These are phyloP conservation scores for Ustilago tritici DNA, from an alignment of 1,284 basidiomycete genomes.

Conservation along the genomic window DNA sequence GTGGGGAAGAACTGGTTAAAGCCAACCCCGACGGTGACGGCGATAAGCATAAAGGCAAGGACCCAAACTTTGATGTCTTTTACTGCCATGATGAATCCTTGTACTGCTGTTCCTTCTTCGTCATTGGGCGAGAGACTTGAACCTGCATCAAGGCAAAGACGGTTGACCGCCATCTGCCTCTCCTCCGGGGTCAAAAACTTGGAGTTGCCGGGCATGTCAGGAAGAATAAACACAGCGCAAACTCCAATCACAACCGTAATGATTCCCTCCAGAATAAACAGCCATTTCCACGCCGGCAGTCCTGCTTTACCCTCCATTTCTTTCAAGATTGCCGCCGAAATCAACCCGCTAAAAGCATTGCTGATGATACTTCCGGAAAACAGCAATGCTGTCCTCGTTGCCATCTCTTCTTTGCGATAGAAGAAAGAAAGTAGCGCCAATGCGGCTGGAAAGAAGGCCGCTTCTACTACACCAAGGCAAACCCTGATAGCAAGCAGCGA, in stretches of 20 bases:
- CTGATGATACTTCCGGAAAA: conserved; percentile 61
- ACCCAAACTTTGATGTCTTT: conserved; percentile 56
- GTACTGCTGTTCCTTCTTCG: conserved; percentile 72
- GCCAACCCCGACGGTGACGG: conserved; percentile 31
- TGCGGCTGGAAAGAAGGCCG: conserved; percentile 61
- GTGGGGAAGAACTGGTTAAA: conserved; percentile 69
- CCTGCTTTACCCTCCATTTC: conserved; percentile 43
- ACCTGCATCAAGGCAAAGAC: conserved; percentile 73
- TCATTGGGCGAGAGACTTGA: conserved; percentile 73
- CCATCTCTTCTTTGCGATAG: conserved; percentile 70
- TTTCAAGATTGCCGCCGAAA: conserved; percentile 50
- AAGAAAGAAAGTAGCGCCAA: conserved; percentile 68
- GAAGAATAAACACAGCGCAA: conserved; percentile 42
- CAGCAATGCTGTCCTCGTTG: conserved; percentile 66
- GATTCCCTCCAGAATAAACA: conserved; percentile 60
- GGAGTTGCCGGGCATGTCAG: conserved; percentile 59
- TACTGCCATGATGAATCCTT: conserved; percentile 49
- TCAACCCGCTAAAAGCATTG: conserved; percentile 63
- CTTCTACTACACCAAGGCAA: conserved; percentile 67
- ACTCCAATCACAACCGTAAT: conserved; percentile 46
- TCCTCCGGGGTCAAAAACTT: conserved; percentile 48
- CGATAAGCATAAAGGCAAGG: conserved; percentile 52
- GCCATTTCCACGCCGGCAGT: conserved; percentile 56
- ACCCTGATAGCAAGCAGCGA: conserved; percentile 65
- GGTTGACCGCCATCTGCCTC: conserved; percentile 43